Percentiles rank a stretch among this genome's conserved stretches.
These are phyloP conservation scores for Aspergillus niger DNA, from an alignment of 2,329 filamentous ascomycete species.

Conservation along the genomic window DNA sequence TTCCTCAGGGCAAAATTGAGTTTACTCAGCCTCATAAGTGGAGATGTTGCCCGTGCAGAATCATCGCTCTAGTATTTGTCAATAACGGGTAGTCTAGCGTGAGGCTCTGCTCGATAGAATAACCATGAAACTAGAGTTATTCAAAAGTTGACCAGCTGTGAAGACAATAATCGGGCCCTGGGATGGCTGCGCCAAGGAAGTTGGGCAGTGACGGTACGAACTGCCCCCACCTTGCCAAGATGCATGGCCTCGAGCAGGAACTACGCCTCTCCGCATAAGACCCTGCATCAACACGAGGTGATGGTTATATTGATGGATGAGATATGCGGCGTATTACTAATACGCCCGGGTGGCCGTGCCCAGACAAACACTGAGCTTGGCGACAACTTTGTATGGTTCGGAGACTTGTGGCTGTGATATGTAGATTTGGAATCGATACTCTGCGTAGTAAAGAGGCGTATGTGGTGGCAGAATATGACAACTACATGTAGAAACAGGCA, in stretches of 20 bases:
- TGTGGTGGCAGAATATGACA: not conserved
- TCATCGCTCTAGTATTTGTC: not conserved
- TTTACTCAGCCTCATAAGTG: not conserved
- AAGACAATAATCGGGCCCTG: not conserved
- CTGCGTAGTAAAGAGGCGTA: not conserved
- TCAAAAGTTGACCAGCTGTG: not conserved
- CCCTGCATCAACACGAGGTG: not conserved
- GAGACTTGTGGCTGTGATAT: constrained; percentile 13
- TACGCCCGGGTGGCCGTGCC: constrained; percentile 13
- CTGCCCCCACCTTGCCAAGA: not conserved
- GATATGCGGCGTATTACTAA: constrained; percentile 22
- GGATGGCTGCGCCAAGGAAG: not conserved
- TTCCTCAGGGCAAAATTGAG: not conserved
- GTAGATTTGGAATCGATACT: constrained; percentile 14
- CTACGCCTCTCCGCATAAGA: not conserved
- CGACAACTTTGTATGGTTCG: not conserved
- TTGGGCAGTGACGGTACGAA: not conserved
- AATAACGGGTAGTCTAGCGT: not conserved
- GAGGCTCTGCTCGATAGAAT: not conserved
- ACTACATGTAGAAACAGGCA: too few species aligned
- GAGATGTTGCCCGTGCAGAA: not conserved
- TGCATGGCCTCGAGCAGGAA: constrained; percentile 1
- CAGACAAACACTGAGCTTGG: not conserved
- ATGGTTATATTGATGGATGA: not conserved
- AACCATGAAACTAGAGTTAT: not conserved